Conservation (phyloP, 805 yeast genomes). For the Yarrowia keelungensis region DNA sequence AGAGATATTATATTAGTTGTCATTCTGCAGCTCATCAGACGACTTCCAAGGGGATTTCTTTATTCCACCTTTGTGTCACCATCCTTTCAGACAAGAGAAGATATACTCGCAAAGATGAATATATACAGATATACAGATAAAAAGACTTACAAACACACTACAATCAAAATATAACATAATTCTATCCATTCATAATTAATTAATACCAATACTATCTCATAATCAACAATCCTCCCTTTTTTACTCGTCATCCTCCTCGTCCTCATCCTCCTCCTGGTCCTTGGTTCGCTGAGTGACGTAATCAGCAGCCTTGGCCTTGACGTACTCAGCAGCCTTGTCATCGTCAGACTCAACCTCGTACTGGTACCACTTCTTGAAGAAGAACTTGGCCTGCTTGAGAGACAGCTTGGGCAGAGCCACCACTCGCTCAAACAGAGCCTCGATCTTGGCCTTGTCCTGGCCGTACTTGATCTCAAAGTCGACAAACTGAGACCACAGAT, state of each 20-base stretch:
- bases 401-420: constrained; percentile 66
- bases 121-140: neutral
- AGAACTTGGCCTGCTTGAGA: constrained; percentile 90
- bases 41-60: too few relatives aligned
- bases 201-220: constrained; percentile 29
- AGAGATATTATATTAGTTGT: too few relatives aligned
- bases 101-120: too few relatives aligned
- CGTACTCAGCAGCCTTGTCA: constrained; percentile 75
- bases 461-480: constrained; percentile 85
- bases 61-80: too few relatives aligned
- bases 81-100: too few relatives aligned
- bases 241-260: constrained; percentile 32
- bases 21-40: too few relatives aligned
- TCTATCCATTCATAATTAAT: constrained; percentile 35
- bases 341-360: constrained; percentile 76
- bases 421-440: constrained; percentile 83
- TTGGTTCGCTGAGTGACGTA: constrained; percentile 54
- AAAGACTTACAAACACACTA: neutral
- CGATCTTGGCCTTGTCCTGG: constrained; percentile 67
- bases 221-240: constrained; percentile 17
- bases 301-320: constrained; percentile 88
- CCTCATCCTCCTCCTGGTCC: constrained; percentile 34
- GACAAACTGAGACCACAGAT: constrained; percentile 92
- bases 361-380: constrained; percentile 89
- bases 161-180: neutral